These are phyloP conservation scores for Saturnispora bothae DNA, from an alignment of 805 yeast genomes.

Conservation along the genomic window DNA sequence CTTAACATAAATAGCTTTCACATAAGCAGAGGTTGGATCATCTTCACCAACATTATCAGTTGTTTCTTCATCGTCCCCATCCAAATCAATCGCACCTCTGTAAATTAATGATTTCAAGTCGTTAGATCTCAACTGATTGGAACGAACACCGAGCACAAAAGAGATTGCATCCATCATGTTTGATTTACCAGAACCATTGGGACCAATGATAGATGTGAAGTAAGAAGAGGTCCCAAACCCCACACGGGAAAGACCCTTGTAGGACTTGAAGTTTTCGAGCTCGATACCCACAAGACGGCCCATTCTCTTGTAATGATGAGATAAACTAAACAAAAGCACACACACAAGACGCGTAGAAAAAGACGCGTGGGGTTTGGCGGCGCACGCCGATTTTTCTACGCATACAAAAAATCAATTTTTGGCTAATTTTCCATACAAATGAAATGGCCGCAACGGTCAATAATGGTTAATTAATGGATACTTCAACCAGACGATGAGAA, in stretches of 20 bases:
- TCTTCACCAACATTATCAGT: slow-evolving; percentile 43
- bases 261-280: slow-evolving; percentile 83
- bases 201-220: slow-evolving; percentile 90
- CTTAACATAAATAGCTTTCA: slow-evolving; percentile 65
- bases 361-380: no score
- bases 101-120: slow-evolving; percentile 69
- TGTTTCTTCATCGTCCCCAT: slow-evolving; percentile 15
- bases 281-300: slow-evolving; percentile 75
- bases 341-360: no score
- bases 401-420: no score
- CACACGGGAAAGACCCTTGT: slow-evolving; percentile 61
- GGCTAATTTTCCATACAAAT: no score
- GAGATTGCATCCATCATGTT: slow-evolving; percentile 94
- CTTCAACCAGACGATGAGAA: no score
- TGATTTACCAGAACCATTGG: slow-evolving; percentile 98
- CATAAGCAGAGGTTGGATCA: slow-evolving; percentile 51
- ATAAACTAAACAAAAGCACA: neutral
- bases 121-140: slow-evolving; percentile 64
- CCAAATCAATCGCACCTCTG: slow-evolving; percentile 45
- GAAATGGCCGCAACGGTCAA: no score
- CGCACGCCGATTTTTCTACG: no score
- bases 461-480: no score
- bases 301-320: slow-evolving; percentile 34
- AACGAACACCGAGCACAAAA: slow-evolving; percentile 80
- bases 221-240: slow-evolving; percentile 68